Conservation (phyloP, 805 yeast species). For the Candida loeiensis region DNA sequence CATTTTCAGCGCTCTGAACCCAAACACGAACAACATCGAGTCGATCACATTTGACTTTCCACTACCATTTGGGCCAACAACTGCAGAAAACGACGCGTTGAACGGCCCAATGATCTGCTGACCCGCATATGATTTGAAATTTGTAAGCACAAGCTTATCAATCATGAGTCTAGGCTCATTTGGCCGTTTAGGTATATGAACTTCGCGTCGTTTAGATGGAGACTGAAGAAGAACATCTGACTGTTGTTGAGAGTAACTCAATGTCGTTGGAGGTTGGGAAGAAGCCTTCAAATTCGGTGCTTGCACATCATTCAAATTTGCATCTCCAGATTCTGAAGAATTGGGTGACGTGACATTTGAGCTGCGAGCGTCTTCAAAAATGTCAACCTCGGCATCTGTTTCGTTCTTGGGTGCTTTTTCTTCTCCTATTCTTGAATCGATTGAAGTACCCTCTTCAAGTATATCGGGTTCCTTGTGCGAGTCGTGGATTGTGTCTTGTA, state of each 20-base stretch:
- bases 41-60: constrained; percentile 98
- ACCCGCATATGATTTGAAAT: constrained; percentile 96
- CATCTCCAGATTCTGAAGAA: neutral
- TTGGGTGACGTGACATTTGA: neutral
- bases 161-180: constrained; percentile 67
- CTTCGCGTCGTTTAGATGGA: constrained; percentile 28
- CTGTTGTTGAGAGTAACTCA: constrained; percentile 30
- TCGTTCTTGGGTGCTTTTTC: neutral
- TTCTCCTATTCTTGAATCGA: neutral
- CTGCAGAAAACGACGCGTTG: constrained; percentile 89
- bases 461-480: neutral
- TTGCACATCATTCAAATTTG: neutral
- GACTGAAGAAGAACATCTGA: constrained; percentile 23
- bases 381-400: constrained; percentile 1
- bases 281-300: too few relatives aligned
- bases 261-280: constrained; percentile 4
- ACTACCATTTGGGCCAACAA: constrained; percentile 97
- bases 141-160: constrained; percentile 64
- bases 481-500: too few relatives aligned
- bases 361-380: constrained; percentile 1
- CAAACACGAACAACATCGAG: constrained; percentile 92
- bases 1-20: constrained; percentile 95
- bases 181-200: constrained; percentile 11
- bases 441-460: neutral
- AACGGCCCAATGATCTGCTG: constrained; percentile 92